Evolutionary conservation across 1,284 basidiomycete species (phyloP), one percentile per base, ranked within the genome.

Genomic region (Meripilus lineatus): DNA sequence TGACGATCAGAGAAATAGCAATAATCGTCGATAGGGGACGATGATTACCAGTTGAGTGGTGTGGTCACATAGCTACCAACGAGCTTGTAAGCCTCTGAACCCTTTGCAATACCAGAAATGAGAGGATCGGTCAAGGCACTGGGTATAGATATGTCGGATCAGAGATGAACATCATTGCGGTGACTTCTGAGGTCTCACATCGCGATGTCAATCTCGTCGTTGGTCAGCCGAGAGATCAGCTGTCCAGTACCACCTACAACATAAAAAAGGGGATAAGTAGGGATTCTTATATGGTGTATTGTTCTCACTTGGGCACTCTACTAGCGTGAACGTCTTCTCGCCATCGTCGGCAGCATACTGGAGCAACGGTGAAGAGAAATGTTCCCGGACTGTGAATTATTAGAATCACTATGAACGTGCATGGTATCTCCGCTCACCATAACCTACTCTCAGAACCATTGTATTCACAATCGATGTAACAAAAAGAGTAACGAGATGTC

Each of bases 261-360:
- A n/a, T 4, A 28, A 22, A 11, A 38, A 30, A 22, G 13, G 4
- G 6, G 15, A 39, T 18, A 25, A 21, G 14, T 7, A 37, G 23
- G 26, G 10, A 2, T 30, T 25, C n/a, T 20, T 30, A n/a, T n/a
- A n/a, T n/a, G n/a, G n/a, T n/a, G n/a, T n/a, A n/a, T n/a, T n/a
- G n/a, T n/a, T n/a, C n/a, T n/a, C n/a, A 87, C 91, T 90, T 10
- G 93, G 92, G 61, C 91, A 95, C 65, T 91, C 86, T n/a, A 93
- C 79, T 5, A 95, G 74, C 14, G 76, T 78, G 59, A 95, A 89
- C 0, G 86, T 89, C 61, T 77, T 67, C 5, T 77, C 80, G 11
- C 69, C 63, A 55, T 93, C 90, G 10, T 63, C 67, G 21, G 74
- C 74, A 2, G 81, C 77, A 52, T 79, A 84, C 56, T 90, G 91